Conservation (phyloP, 345 rosid genomes). For the Eucalyptus pumila region DNA sequence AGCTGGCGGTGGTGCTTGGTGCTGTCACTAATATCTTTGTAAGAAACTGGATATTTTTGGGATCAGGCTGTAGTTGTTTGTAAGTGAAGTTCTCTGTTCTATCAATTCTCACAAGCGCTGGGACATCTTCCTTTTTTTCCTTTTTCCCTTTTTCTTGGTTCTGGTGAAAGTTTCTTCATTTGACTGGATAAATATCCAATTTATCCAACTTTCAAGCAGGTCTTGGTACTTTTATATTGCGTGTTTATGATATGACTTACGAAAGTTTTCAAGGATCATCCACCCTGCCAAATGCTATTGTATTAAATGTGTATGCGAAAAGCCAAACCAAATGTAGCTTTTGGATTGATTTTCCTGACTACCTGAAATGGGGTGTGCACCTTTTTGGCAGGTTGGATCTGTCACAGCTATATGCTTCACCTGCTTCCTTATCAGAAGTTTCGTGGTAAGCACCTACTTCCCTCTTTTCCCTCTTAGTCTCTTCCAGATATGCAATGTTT, state of each 20-base stretch:
- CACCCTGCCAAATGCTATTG: neutral
- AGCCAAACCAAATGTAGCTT: neutral
- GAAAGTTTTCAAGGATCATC: neutral
- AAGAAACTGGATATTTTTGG: neutral
- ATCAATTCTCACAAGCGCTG: neutral
- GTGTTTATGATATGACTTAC: neutral
- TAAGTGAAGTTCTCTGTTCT: neutral
- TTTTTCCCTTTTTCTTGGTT: neutral
- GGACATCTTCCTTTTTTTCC: neutral
- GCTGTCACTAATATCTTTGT: neutral
- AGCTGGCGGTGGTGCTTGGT: neutral
- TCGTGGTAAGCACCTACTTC: conserved; percentile 48
- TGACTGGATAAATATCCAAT: neutral
- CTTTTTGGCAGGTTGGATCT: conserved; percentile 73
- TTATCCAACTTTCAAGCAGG: neutral
- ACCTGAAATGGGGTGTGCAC: neutral
- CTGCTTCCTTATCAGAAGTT: conserved; percentile 88
- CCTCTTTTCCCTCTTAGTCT: neutral
- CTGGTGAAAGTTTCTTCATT: neutral
- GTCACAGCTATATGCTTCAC: conserved; percentile 96
- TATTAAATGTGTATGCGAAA: neutral
- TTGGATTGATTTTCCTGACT: neutral
- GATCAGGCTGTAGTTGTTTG: neutral
- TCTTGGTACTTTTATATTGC: neutral
- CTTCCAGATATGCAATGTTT: neutral